Evolutionary conservation across 1,139 yeast species (phyloP), one percentile per base, ranked within the genome.

Genomic region (Pichia sp.): DNA sequence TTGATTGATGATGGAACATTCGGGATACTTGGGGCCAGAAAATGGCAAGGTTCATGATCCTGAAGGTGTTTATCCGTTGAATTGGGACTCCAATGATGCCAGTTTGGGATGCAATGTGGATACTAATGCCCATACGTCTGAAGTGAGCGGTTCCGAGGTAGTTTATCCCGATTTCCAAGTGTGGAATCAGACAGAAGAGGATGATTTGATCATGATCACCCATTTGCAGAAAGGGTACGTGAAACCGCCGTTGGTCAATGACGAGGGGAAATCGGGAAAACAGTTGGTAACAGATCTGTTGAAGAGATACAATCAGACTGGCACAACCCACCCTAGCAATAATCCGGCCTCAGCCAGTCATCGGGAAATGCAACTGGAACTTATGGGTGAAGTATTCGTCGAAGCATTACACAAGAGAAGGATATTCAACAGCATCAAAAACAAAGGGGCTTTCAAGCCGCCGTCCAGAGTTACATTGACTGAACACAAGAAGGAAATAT

Each of bases 391-490:
- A 48, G 72, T 72, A 43, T 64, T 90, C 55, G 71, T 84, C 33
- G 73, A 75, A 50, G 80, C 94, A 1, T 75, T 85, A 58, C 73
- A 75, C 41, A 71, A 79, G 26, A 76, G 94, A 49, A 84, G 83
- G 45, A 69, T 73, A 36, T 73, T 80, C 52, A 84, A 85, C 56
- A 79, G 80, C 53, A 76, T 85, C 41, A 66, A 68, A 27, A 61
- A 68, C 36, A 75, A 71, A 29, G 70, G 82, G 32, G 71, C 76
- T 9, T 85, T 80, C 65, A 79, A 75, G 56, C 85, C 85, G 29
- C 96, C 95, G 0, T 90, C 92, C 9, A 68, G 96, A 51, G 95
- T 90, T 26, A 90, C 97, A 0, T 66, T 90, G 33, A 88, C 97
- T 0, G 95, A 90, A 47, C 83, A 82, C 58, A 85, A 85, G 59